phyloP scores from a whole-genome alignment of 2,329 filamentous ascomycete species.

The Cytospora chrysosperma region DNA sequence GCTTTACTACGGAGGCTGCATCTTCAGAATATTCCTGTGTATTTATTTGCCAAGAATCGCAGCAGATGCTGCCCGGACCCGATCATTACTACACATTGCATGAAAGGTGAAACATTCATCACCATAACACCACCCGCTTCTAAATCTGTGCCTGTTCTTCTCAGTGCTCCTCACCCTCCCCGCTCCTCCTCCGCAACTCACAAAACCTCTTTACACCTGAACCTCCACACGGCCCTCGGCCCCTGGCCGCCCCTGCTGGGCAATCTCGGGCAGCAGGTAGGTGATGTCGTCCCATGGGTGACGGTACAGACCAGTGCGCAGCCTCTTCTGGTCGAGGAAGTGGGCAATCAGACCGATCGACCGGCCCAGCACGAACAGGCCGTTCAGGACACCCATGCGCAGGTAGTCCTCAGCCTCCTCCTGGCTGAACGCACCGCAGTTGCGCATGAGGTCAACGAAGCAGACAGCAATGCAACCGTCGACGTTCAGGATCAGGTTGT shows the following conservation, averaged over 20 bases:
- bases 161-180: constrained; percentile 4
- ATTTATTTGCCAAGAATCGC: constrained; percentile 22
- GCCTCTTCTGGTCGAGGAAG: constrained; percentile 99
- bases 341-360: constrained; percentile 99
- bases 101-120: constrained; percentile 17
- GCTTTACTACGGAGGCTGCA: too few species aligned
- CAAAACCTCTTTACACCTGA: constrained; percentile 61
- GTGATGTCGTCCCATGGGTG: constrained; percentile 99
- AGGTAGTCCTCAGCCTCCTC: constrained; percentile 99
- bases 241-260: constrained; percentile 67
- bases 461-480: constrained; percentile 97
- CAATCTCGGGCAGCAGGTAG: constrained; percentile 82
- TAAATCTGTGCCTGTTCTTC: constrained; percentile 20
- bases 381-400: constrained; percentile 98
- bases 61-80: constrained; percentile 22
- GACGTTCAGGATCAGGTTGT: constrained; percentile 99
- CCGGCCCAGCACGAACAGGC: constrained; percentile 95
- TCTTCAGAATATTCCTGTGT: constrained; percentile 15
- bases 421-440: constrained; percentile 92
- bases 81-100: constrained; percentile 25
- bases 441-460: constrained; percentile 96
- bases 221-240: constrained; percentile 89
- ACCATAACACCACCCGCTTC: constrained; percentile 8
- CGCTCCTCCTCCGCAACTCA: constrained; percentile 5
- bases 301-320: constrained; percentile 97